These are phyloP conservation scores for Nigrograna mackinnonii DNA, from an alignment of 2,329 filamentous ascomycete species.

Conservation along the genomic window DNA sequence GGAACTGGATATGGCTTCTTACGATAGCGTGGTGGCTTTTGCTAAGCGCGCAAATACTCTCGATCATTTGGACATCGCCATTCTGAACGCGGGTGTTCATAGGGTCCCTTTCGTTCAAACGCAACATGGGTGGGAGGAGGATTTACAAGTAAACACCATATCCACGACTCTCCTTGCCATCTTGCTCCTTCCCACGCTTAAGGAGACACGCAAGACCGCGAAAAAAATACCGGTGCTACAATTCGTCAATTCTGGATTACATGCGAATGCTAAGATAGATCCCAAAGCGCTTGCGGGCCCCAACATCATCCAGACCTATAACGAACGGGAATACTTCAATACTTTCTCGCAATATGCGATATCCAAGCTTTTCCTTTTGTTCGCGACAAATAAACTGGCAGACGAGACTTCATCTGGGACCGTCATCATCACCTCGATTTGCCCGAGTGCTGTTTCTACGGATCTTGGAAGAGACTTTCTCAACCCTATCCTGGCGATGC, in stretches of 20 bases:
- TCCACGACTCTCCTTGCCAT: conserved; percentile 60
- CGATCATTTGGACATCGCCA: conserved; percentile 39
- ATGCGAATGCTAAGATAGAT: conserved; percentile 26
- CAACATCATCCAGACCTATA: conserved; percentile 34
- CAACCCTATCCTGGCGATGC: conserved; percentile 20
- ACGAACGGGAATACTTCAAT: conserved; percentile 27
- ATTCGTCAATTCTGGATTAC: conserved; percentile 36
- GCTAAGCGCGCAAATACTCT: conserved; percentile 29
- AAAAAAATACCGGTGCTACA: conserved; percentile 31
- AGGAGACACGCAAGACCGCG: conserved; percentile 22
- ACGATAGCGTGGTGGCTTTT: conserved; percentile 36
- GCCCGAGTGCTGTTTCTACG: conserved; percentile 34
- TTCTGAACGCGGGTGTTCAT: conserved; percentile 45
- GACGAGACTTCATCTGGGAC: conserved; percentile 26
- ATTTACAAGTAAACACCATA: conserved; percentile 61
- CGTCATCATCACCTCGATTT: conserved; percentile 40
- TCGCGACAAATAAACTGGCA: conserved; percentile 31
- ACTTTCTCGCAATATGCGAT: conserved; percentile 30
- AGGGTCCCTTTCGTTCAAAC: conserved; percentile 24
- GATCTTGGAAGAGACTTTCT: conserved; percentile 34
- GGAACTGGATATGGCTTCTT: conserved; percentile 41
- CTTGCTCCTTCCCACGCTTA: conserved; percentile 49
- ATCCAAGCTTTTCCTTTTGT: conserved; percentile 42
- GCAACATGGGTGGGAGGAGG: conserved; percentile 44
- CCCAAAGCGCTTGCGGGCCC: conserved; percentile 19